Conservation (phyloP, 192 early-diverging fungal species). For the Podila verticillata region DNA sequence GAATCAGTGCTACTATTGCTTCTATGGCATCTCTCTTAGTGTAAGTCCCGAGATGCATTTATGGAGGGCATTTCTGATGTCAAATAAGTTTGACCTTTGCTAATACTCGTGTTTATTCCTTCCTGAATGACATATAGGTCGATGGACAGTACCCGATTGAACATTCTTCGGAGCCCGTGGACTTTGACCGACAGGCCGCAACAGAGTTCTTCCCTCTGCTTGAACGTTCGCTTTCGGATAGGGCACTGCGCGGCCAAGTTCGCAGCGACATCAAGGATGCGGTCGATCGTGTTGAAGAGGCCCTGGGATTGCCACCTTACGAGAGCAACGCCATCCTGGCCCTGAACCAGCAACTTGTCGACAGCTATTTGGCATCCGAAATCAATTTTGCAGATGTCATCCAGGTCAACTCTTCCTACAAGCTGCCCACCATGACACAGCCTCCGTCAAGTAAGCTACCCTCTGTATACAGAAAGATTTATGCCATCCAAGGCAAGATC, state of each 20-base stretch:
- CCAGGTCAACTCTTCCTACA: slow-evolving; percentile 17
- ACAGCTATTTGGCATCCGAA: slow-evolving; percentile 43
- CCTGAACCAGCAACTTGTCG: slow-evolving; percentile 51
- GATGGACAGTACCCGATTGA: slow-evolving; percentile 61
- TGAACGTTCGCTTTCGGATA: slow-evolving; percentile 51
- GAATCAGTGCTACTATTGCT: slow-evolving; percentile 75
- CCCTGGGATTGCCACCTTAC: slow-evolving; percentile 62
- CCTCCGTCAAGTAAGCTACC: slow-evolving; percentile 42
- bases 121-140: slow-evolving; percentile 42
- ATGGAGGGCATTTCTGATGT: not conserved
- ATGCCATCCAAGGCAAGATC: slow-evolving; percentile 66
- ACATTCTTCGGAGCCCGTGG: slow-evolving; percentile 56
- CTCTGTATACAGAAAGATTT: slow-evolving; percentile 63
- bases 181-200: slow-evolving; percentile 65
- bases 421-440: slow-evolving; percentile 34
- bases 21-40: slow-evolving; percentile 67
- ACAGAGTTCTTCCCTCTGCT: slow-evolving; percentile 62
- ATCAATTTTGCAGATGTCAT: slow-evolving; percentile 50
- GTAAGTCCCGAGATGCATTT: slow-evolving; percentile 41
- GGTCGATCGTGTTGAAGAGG: slow-evolving; percentile 63
- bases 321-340: slow-evolving; percentile 52
- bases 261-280: slow-evolving; percentile 69
- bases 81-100: not conserved
- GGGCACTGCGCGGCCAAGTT: slow-evolving; percentile 51
- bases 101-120: not conserved